Evolutionary conservation across 345 rosid species (phyloP), one percentile per base, ranked within the genome.

Genomic region (Populus nigra): DNA sequence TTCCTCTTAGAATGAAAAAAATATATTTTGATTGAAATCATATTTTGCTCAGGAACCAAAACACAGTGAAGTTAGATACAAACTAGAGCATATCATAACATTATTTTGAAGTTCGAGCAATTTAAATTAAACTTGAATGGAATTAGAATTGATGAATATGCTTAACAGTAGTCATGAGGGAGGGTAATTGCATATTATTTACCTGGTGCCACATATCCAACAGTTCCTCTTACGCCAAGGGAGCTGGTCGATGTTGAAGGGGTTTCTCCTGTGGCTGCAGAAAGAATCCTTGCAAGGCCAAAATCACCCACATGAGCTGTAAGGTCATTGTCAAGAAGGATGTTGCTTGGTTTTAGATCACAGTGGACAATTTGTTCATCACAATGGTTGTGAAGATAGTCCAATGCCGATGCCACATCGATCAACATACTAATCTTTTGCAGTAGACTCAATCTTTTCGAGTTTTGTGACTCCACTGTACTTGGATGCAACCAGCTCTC

Each of bases 201-300:
- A 70, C 83, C 83, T 74, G 78, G 78, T 16, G 78, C 78, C 27
- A 75, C 72, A 69, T 80, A 80, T 33, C 83, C 83, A 27, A 80
- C 53, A 0, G 83, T 80, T 71, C 83, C 78, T 27, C 65, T 70
- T 17, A 74, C 38, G 62, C 78, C 75, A 49, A 53, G 20, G 13
- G 68, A 45, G 67, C 78, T 71, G 18, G 35, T 49, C 4, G n/a
- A 36, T 5, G 45, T 61, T 31, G 39, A 27, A 75, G 33, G 8
- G 22, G 20, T 36, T 47, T 47, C 53, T 0, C 16, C 65, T 45
- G 10, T 23, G 53, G 31, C 16, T 27, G 65, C 22, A 18, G 75
- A 75, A 6, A 80, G 35, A 12, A 75, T 50, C 76, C 4, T 80
- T 71, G 83, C 72, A 2, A 71, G 41, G 5, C 79, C 83, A 15